A percentile compares a stretch with the other conserved stretches of the same genome.
These are phyloP conservation scores for Thelephora terrestris DNA, from an alignment of 1,284 basidiomycete species.

Conservation along the genomic window DNA sequence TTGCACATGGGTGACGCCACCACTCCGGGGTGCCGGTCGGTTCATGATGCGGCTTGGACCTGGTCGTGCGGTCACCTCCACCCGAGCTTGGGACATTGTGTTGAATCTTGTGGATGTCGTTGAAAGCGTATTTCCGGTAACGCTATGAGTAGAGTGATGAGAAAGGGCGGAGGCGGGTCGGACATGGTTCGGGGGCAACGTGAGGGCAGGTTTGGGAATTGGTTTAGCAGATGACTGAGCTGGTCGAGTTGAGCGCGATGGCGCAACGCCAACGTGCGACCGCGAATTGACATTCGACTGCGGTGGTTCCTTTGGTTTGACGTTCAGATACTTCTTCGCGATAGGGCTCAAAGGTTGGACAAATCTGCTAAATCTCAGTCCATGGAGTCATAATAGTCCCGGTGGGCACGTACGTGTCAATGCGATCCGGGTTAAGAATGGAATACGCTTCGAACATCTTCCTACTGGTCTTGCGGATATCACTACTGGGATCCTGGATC, in stretches of 20 bases:
- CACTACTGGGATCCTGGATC: conserved; percentile 67
- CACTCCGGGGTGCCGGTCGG: no score
- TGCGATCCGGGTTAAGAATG: conserved; percentile 52
- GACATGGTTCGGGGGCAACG: neutral
- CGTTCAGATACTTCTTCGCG: conserved; percentile 68
- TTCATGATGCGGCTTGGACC: no score
- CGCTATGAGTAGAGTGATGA: no score
- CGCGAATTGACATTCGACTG: conserved; percentile 17
- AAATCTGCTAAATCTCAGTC: conserved; percentile 39
- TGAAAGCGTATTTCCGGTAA: no score
- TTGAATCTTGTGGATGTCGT: no score
- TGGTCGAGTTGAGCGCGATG: conserved; percentile 17
- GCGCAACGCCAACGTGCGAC: conserved; percentile 14
- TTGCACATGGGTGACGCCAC: no score
- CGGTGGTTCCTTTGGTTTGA: conserved; percentile 25
- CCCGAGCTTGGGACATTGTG: no score
- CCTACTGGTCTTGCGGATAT: conserved; percentile 59
- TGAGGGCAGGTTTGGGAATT: conserved; percentile 8
- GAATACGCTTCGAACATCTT: conserved; percentile 72
- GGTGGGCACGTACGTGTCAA: conserved; percentile 45
- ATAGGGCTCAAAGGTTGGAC: conserved; percentile 65
- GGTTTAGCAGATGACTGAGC: conserved; percentile 3
- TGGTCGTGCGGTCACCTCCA: no score
- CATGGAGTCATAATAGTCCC: neutral
- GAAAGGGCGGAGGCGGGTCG: no score